Evolutionary conservation across 306 rosid genomes (phyloP), one percentile per base, ranked within the genome.

Genomic region (Gillenia trifoliata): DNA sequence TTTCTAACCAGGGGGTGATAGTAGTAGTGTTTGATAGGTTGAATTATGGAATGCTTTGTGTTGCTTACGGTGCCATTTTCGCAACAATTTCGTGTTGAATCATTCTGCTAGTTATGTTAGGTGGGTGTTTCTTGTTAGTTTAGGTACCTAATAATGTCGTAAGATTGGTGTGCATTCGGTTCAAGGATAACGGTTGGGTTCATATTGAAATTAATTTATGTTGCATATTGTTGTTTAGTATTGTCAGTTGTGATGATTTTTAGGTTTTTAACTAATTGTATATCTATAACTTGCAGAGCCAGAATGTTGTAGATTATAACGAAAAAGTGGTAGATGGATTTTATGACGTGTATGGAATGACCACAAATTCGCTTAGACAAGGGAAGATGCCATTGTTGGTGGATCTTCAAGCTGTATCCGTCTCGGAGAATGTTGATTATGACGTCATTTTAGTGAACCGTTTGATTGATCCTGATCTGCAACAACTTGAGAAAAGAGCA

Each of bases 271-370:
- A 77, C 81, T 33, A 62, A 67, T 79, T 84, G 40, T 52, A 7
- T 56, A 34, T 76, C 67, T 62, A 71, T 82, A 65, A 54, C 74
- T 54, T 78, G 86, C 97, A 95, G 99, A 92, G 86, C 84, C 91
- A 95, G 78, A 95, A 89, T 84, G 87, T 89, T 69, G 88, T 95
- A 78, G 85, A 85, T 79, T 92, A 92, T 80, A 86, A 88, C 38
- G 99, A 95, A 79, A 90, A 89, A 76, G 90, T 95, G 86, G 81
- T 88, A 88, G 98, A 95, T 79, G 99, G 98, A 70, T 95, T 95
- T 88, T 95, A 95, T 78, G 99, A 92, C 72, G 91, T 85, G 63
- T 90, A 87, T 78, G 90, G 93, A 74, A 83, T 89, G 45, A 78
- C 93, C 66, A 76, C 96, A 23, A 85, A 77, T 71, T 83, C 81